These are phyloP conservation scores for Ananas comosus DNA, from an alignment of 176 grass and related monocot genomes.

Conservation along the genomic window DNA sequence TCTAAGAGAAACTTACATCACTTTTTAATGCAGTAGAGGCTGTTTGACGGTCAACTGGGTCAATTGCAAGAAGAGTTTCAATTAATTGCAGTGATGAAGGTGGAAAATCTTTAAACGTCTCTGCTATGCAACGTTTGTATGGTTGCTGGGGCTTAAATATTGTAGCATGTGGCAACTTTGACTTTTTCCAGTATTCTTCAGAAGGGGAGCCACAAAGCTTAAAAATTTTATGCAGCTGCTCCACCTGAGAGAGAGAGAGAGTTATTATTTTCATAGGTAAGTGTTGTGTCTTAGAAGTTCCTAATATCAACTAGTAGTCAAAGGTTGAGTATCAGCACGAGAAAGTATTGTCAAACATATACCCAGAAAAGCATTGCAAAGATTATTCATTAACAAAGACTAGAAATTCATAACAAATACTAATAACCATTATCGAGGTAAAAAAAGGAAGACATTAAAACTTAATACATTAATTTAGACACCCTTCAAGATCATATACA, in stretches of 20 bases:
- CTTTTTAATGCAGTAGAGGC: conserved; percentile 6
- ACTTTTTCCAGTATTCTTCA: conserved; percentile 28
- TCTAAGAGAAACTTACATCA: conserved; percentile 9
- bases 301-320: too few species aligned
- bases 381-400: too few species aligned
- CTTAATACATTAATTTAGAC: too few species aligned
- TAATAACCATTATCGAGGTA: too few species aligned
- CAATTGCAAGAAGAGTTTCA: conserved; percentile 25
- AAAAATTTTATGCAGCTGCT: conserved; percentile 30
- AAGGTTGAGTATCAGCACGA: too few species aligned
- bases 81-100: conserved; percentile 14
- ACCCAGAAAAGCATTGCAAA: too few species aligned
- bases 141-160: conserved; percentile 29
- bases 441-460: too few species aligned
- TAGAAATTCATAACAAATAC: too few species aligned
- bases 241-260: conserved; percentile 10
- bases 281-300: too few species aligned
- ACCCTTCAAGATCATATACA: too few species aligned
- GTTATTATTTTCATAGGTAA: too few species aligned
- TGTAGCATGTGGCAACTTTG: conserved; percentile 23
- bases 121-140: conserved; percentile 1
- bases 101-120: conserved; percentile 30
- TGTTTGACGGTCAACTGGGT: conserved; percentile 12
- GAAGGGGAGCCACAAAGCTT: conserved; percentile 34
- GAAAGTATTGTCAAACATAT: too few species aligned